phyloP scores from a whole-genome alignment of 2,329 filamentous ascomycete genomes.

The Exophiala sp. region DNA sequence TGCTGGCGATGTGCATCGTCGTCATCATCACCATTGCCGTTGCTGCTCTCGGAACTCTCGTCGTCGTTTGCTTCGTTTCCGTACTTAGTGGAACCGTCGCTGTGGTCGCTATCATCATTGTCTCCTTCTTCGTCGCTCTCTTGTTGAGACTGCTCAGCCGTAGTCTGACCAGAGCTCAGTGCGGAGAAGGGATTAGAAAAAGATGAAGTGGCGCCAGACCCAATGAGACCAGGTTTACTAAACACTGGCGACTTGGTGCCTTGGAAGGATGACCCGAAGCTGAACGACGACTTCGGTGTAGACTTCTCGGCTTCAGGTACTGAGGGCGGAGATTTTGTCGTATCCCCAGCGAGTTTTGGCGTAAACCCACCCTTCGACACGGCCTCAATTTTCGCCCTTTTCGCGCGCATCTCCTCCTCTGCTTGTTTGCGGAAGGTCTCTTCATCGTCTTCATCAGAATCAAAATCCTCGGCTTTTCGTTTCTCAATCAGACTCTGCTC shows the following conservation, averaged over 20 bases:
- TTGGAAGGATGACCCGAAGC: constrained; percentile 30
- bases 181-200: constrained; percentile 16
- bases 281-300: constrained; percentile 24
- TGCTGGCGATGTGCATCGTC: constrained; percentile 14
- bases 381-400: constrained; percentile 39
- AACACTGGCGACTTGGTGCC: constrained; percentile 22
- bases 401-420: constrained; percentile 43
- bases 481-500: constrained; percentile 43
- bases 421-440: constrained; percentile 45
- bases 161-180: constrained; percentile 4
- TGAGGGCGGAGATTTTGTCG: not conserved
- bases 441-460: constrained; percentile 49
- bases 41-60: constrained; percentile 13
- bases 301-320: not conserved
- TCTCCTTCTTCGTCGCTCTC: constrained; percentile 13
- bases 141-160: constrained; percentile 1
- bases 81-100: constrained; percentile 15
- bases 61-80: constrained; percentile 13
- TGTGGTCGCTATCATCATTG: constrained; percentile 22
- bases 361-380: constrained; percentile 32
- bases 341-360: constrained; percentile 12
- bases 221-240: constrained; percentile 3
- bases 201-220: constrained; percentile 10
- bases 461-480: constrained; percentile 47
- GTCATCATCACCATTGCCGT: constrained; percentile 18